phyloP scores from a whole-genome alignment of 2,329 filamentous ascomycete species.

The Endoconidiophora polonica region DNA sequence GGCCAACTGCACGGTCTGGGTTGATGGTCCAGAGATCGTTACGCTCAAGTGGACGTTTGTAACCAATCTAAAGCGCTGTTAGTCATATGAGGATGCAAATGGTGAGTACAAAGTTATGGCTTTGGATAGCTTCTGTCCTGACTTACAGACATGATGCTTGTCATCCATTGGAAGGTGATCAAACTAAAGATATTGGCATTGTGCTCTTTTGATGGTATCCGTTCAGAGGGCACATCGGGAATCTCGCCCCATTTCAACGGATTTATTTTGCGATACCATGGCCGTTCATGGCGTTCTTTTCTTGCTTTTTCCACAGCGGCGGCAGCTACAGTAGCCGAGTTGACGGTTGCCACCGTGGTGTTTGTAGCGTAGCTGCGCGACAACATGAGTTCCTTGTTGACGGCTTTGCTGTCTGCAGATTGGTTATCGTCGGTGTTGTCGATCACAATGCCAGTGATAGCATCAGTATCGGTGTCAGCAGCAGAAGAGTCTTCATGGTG shows the following conservation, averaged over 20 bases:
- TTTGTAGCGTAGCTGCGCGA: constrained; percentile 38
- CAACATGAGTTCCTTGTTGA: constrained; percentile 19
- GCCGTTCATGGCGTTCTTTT: constrained; percentile 14
- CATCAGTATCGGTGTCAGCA: not conserved
- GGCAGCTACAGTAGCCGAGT: constrained; percentile 14
- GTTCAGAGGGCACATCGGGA: constrained; percentile 38
- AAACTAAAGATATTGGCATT: constrained; percentile 56
- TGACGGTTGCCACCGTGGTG: constrained; percentile 29
- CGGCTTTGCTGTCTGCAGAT: not conserved
- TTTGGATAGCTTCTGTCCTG: no score
- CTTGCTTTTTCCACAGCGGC: constrained; percentile 25
- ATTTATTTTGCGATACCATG: constrained; percentile 39
- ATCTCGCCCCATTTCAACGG: constrained; percentile 42
- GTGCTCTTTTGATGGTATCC: constrained; percentile 48
- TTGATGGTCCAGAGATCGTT: constrained; percentile 86
- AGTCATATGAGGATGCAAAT: constrained; percentile 1
- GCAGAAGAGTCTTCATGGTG: no score
- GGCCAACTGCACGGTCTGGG: constrained; percentile 55
- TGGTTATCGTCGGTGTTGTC: constrained; percentile 10
- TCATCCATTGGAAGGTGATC: constrained; percentile 81
- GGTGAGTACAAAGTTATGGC: not conserved
- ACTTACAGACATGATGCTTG: constrained; percentile 62
- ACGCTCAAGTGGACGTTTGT: constrained; percentile 64
- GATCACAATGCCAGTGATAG: constrained; percentile 7
- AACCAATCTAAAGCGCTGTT: constrained; percentile 45